These are phyloP conservation scores for Tardiomyces blankii DNA, from an alignment of 1,139 yeast species.

Conservation along the genomic window DNA sequence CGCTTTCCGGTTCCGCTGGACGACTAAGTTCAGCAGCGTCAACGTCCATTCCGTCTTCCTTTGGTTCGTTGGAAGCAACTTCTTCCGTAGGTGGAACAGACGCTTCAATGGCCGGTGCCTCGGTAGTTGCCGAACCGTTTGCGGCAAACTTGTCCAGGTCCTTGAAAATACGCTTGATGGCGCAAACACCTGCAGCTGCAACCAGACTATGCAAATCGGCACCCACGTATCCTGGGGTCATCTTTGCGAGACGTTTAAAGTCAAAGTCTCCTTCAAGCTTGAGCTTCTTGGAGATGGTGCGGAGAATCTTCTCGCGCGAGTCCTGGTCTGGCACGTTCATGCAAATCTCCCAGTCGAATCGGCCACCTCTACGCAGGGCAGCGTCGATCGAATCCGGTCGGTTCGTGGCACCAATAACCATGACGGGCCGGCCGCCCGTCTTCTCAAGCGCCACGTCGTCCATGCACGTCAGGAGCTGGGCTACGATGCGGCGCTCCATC, in stretches of 20 bases:
- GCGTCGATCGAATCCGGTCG: conserved; percentile 96
- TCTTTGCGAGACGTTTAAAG: conserved; percentile 63
- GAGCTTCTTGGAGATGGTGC: conserved; percentile 58
- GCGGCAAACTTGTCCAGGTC: conserved; percentile 3
- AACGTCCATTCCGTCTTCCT: conserved; percentile 1
- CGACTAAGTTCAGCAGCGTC: neutral
- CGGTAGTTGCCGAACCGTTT: neutral
- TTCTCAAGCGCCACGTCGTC: conserved; percentile 82
- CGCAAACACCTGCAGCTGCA: conserved; percentile 91
- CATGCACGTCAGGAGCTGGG: conserved; percentile 88
- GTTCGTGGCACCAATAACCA: conserved; percentile 93
- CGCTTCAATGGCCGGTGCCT: conserved; percentile 5
- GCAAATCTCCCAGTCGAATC: conserved; percentile 92
- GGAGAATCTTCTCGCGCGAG: conserved; percentile 65
- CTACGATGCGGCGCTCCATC: conserved; percentile 96
- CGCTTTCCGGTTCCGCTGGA: neutral
- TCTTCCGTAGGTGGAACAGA: conserved; percentile 1
- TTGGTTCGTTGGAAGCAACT: neutral
- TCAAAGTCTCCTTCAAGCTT: conserved; percentile 65
- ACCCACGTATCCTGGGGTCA: conserved; percentile 97
- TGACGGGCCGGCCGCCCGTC: conserved; percentile 87
- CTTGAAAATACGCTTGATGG: conserved; percentile 76
- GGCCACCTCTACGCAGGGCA: conserved; percentile 91
- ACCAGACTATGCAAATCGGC: conserved; percentile 93
- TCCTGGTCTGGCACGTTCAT: conserved; percentile 85